Conservation (phyloP, 306 rosid genomes). For the Vachellia collinsii region DNA sequence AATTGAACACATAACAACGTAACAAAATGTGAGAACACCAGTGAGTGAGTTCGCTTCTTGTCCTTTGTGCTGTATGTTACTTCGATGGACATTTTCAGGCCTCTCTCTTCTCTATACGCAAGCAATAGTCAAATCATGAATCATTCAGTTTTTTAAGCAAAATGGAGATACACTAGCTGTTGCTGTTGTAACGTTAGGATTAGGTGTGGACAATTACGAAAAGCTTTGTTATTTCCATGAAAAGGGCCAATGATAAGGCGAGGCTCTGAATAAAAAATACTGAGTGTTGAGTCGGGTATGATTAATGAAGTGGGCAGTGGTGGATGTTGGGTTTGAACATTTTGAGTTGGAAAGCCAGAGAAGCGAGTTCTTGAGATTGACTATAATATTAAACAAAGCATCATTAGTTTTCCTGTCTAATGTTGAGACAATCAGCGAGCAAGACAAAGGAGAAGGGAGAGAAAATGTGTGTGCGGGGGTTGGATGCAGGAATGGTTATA, state of each 20-base stretch:
- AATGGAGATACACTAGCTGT: neutral
- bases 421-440: neutral
- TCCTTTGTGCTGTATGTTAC: neutral
- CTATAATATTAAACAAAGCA: constrained; percentile 23
- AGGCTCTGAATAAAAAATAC: neutral
- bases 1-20: neutral
- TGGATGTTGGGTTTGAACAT: constrained; percentile 24
- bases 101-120: neutral
- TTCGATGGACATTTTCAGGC: neutral
- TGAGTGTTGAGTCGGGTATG: neutral
- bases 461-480: neutral
- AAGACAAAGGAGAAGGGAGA: neutral
- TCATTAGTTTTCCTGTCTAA: too few species aligned
- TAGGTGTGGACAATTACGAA: neutral
- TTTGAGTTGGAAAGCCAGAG: neutral
- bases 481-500: too few species aligned
- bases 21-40: neutral
- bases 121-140: neutral
- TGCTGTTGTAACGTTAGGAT: neutral
- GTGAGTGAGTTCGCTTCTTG: neutral
- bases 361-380: constrained; percentile 43
- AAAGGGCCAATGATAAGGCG: neutral
- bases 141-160: neutral
- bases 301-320: neutral
- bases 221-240: neutral